A percentile compares a stretch with the other conserved stretches of the same genome.
Conservation (phyloP, 2,329 filamentous ascomycete genomes). For the Diaporthe ampelina region DNA sequence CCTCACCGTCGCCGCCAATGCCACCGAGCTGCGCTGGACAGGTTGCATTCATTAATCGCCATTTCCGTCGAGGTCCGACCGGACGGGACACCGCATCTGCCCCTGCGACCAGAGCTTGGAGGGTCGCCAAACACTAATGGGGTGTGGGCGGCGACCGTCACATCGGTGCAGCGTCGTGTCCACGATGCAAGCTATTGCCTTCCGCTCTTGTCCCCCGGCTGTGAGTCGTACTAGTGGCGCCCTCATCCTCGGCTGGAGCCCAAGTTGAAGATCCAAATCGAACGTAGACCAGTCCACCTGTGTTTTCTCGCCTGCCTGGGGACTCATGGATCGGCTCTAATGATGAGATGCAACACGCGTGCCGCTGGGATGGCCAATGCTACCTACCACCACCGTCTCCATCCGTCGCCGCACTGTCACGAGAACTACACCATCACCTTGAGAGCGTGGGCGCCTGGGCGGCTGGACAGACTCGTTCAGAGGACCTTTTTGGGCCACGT, state of each 20-base stretch:
- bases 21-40: slow-evolving; percentile 6
- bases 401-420: not conserved
- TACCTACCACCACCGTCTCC: not conserved
- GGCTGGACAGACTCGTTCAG: slow-evolving; percentile 23
- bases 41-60: slow-evolving; percentile 10
- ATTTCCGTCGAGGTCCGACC: slow-evolving; percentile 10
- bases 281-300: slow-evolving; percentile 22
- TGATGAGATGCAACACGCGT: slow-evolving; percentile 28
- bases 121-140: not conserved
- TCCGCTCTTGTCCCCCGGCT: slow-evolving; percentile 28
- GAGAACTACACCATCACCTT: not conserved
- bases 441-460: slow-evolving; percentile 4
- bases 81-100: slow-evolving; percentile 30
- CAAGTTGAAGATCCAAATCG: slow-evolving; percentile 23
- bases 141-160: slow-evolving; percentile 28
- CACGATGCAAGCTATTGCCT: slow-evolving; percentile 20
- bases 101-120: not conserved
- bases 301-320: slow-evolving; percentile 5
- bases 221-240: slow-evolving; percentile 29
- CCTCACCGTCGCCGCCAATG: slow-evolving; percentile 13
- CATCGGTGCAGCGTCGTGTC: slow-evolving; percentile 31
- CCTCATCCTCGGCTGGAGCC: not conserved
- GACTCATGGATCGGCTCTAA: slow-evolving; percentile 11
- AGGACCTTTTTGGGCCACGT: slow-evolving; percentile 29
- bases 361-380: slow-evolving; percentile 10